These are phyloP conservation scores for Asterophora parasitica DNA, from an alignment of 768 basidiomycete genomes.

Conservation along the genomic window DNA sequence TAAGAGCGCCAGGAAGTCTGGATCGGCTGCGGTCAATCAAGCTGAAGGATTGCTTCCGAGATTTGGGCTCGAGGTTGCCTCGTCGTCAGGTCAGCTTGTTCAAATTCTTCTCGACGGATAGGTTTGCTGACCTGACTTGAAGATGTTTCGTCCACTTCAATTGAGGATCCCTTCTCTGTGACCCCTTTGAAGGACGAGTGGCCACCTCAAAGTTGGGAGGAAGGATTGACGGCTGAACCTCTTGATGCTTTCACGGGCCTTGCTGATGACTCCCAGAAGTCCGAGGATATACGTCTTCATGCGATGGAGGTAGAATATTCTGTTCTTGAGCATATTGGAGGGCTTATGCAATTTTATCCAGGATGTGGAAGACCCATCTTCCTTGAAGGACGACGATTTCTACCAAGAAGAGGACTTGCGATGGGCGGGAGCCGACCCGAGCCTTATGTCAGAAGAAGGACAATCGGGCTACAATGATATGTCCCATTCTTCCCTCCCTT, in stretches of 20 bases:
- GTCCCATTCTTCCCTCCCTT: neutral
- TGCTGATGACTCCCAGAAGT: neutral
- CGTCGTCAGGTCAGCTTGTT: slow-evolving; percentile 4
- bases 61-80: slow-evolving; percentile 26
- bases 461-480: neutral
- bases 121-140: neutral
- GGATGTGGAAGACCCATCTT: neutral
- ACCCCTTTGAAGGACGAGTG: neutral
- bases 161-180: slow-evolving; percentile 4
- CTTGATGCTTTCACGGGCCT: neutral
- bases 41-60: slow-evolving; percentile 28
- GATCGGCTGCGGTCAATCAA: slow-evolving; percentile 1
- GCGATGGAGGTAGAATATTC: neutral
- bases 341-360: neutral
- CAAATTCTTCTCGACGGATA: neutral
- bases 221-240: neutral
- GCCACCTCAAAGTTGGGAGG: neutral
- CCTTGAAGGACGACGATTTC: neutral
- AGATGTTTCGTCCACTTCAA: slow-evolving; percentile 4
- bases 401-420: neutral
- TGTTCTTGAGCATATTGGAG: neutral
- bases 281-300: neutral
- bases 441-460: neutral
- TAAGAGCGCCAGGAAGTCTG: slow-evolving; percentile 19
- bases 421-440: neutral